Percentiles rank a stretch among this genome's conserved stretches.
These are phyloP conservation scores for Penicillium psychrosexuale DNA, from an alignment of 2,329 filamentous ascomycete species.

Conservation along the genomic window DNA sequence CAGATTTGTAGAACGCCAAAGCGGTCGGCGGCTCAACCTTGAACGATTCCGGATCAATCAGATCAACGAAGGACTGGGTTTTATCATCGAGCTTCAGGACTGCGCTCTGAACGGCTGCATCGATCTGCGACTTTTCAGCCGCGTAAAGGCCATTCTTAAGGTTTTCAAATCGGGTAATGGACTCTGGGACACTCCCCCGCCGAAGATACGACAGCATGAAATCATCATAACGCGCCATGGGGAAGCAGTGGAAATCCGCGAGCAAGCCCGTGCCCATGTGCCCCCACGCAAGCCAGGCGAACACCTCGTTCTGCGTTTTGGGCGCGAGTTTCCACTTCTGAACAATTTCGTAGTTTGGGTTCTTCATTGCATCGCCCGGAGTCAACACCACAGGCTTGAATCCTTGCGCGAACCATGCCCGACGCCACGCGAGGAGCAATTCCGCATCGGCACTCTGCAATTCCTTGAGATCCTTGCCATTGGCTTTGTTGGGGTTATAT, in stretches of 20 bases:
- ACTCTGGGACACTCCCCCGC: conserved; percentile 67
- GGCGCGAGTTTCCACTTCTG: conserved; percentile 59
- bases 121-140: conserved; percentile 64
- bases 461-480: conserved; percentile 57
- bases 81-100: conserved; percentile 56
- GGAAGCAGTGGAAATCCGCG: conserved; percentile 73
- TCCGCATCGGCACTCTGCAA: conserved; percentile 71
- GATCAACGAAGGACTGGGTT: conserved; percentile 62
- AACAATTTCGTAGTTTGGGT: conserved; percentile 71
- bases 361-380: conserved; percentile 74
- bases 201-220: conserved; percentile 68
- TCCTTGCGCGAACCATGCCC: conserved; percentile 93
- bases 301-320: conserved; percentile 65
- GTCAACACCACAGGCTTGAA: conserved; percentile 82
- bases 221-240: conserved; percentile 76
- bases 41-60: conserved; percentile 60
- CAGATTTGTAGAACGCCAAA: conserved; percentile 73
- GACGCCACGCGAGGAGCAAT: conserved; percentile 79
- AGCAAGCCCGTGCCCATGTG: conserved; percentile 83
- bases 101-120: conserved; percentile 59
- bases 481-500: conserved; percentile 26
- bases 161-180: conserved; percentile 68
- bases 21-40: conserved; percentile 63
- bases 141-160: conserved; percentile 70
- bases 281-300: conserved; percentile 90